Evolutionary conservation across 2,329 filamentous ascomycete genomes (phyloP), one percentile per base, ranked within the genome.

Genomic region (Exophiala sideris): DNA sequence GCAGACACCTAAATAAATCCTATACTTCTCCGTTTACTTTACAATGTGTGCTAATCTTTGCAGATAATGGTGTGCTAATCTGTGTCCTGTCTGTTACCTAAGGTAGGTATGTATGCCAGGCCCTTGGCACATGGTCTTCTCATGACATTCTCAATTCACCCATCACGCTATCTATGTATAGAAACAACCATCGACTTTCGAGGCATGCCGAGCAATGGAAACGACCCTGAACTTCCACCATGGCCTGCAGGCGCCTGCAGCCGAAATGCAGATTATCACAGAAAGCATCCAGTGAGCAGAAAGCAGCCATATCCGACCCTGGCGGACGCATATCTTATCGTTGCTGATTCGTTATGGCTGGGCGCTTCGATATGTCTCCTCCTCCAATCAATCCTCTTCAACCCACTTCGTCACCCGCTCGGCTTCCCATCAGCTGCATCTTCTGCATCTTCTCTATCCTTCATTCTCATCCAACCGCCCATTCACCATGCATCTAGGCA

Each of bases 401-500:
- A 38, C 48, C 46, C 47, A 56, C 44, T 48, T 48, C 44, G 39
- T 56, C 53, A 56, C 53, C 41, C 45, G 29, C 39, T 40, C 24
- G 38, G 47, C 35, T 50, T 42, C 42, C 38, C 42, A 40, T 16
- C 24, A 29, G 24, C 24, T 29, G 24, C 24, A 29, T 44, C 34
- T 42, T 24, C 12, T 40, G 24, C 38, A 45, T 39, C 29, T 41
- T 56, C 41, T 45, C 35, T 49, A 24, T 45, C 2, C 50, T 59
- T 32, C 50, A 51, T 41, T 39, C 54, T 50, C 54, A 39, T 56
- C 53, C 50, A 47, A 49, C 53, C 44, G 46, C 51, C 48, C 33
- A 35, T 45, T 35, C 8, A 41, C 12, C 48, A 51, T 18, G 8
- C 34, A 41, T 14, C 48, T 50, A 12, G 46, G 24, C 45, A 48